Conservation (phyloP, 306 rosid genomes). For the Prunus mira region DNA sequence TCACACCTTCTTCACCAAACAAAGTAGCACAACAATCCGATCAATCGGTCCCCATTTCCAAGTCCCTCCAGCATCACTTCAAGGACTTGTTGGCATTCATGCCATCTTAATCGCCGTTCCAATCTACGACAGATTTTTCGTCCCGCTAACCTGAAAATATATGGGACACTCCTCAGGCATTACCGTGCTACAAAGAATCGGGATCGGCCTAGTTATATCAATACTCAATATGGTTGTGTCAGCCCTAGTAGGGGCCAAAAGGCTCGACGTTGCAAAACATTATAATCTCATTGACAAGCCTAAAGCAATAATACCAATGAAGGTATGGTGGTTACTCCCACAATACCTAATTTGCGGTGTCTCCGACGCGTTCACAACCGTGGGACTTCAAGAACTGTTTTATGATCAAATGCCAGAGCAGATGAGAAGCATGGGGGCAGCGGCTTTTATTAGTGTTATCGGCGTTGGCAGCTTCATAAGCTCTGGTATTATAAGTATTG, state of each 20-base stretch:
- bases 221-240: slow-evolving; percentile 54
- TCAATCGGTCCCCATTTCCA: slow-evolving; percentile 51
- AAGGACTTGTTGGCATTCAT: slow-evolving; percentile 46
- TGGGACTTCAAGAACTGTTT: slow-evolving; percentile 65
- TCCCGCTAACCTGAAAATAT: slow-evolving; percentile 39
- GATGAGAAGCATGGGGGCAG: slow-evolving; percentile 72
- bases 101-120: slow-evolving; percentile 44
- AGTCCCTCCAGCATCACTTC: slow-evolving; percentile 70
- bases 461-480: slow-evolving; percentile 65
- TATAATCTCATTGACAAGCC: slow-evolving; percentile 45
- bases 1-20: slow-evolving; percentile 63
- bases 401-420: slow-evolving; percentile 66
- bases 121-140: slow-evolving; percentile 50
- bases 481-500: slow-evolving; percentile 34
- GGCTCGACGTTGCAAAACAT: slow-evolving; percentile 42
- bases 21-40: slow-evolving; percentile 54
- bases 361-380: slow-evolving; percentile 46
- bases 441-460: slow-evolving; percentile 48
- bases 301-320: slow-evolving; percentile 47
- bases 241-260: slow-evolving; percentile 51
- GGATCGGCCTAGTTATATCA: slow-evolving; percentile 60
- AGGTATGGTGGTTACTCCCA: slow-evolving; percentile 79
- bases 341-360: slow-evolving; percentile 54
- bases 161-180: slow-evolving; percentile 54
- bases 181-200: slow-evolving; percentile 64